Conservation (phyloP, 805 yeast genomes). For the Schwanniomyces occidentalis region DNA sequence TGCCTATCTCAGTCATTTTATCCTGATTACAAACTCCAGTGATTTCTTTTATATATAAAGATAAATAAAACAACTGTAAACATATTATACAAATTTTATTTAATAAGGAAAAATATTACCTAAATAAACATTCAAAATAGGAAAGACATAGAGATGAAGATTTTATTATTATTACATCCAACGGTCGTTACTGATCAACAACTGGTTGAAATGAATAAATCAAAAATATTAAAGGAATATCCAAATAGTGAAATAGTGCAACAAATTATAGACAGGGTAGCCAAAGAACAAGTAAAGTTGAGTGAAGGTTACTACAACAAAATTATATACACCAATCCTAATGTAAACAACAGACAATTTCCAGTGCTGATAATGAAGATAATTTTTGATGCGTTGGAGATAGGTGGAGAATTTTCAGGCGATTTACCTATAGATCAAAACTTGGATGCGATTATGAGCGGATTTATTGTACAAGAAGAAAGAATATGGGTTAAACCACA, state of each 20-base stretch:
- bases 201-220: conserved; percentile 42
- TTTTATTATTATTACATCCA: conserved; percentile 61
- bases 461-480: conserved; percentile 52
- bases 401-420: conserved; percentile 53
- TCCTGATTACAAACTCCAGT: conserved; percentile 3
- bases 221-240: conserved; percentile 20
- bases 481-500: conserved; percentile 57
- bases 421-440: conserved; percentile 50
- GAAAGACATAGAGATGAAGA: conserved; percentile 12
- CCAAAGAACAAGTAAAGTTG: conserved; percentile 45
- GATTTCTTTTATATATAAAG: no score
- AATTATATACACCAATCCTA: conserved; percentile 59
- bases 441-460: conserved; percentile 65
- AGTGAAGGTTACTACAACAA: conserved; percentile 37
- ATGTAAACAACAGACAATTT: conserved; percentile 44
- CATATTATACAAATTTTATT: not conserved
- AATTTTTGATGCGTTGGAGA: conserved; percentile 39
- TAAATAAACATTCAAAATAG: not conserved
- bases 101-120: not conserved
- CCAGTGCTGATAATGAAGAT: conserved; percentile 44
- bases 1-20: conserved; percentile 2
- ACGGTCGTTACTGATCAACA: conserved; percentile 61
- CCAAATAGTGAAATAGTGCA: conserved; percentile 40
- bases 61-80: no score
- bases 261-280: conserved; percentile 58